These are phyloP conservation scores for Platanus orientalis DNA, from an alignment of 164 flowering plant species.

Conservation along the genomic window DNA sequence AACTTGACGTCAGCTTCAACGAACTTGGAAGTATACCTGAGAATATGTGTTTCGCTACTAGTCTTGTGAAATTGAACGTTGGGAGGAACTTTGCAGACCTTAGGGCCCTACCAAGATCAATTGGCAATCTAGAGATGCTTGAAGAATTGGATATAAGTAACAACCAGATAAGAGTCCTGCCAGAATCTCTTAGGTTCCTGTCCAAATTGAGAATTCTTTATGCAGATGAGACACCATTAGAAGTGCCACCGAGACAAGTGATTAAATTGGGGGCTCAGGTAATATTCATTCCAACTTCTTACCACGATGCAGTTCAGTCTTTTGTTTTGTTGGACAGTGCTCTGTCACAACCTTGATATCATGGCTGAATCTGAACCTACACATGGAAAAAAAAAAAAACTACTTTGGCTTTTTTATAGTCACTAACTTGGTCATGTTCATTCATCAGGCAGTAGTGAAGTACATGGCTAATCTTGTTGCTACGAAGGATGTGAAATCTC, in stretches of 20 bases:
- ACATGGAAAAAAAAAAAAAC: too few relatives aligned
- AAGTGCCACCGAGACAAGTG: too few relatives aligned
- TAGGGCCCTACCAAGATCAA: too few relatives aligned
- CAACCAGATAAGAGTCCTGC: too few relatives aligned
- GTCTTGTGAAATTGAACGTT: constrained; percentile 47
- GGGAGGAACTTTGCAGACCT: constrained; percentile 67
- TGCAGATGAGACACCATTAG: too few relatives aligned
- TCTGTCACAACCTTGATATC: background rate
- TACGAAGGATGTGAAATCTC: constrained; percentile 15
- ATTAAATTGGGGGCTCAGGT: too few relatives aligned
- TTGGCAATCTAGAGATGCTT: too few relatives aligned
- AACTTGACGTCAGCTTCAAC: constrained; percentile 68
- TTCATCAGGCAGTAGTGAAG: constrained; percentile 47
- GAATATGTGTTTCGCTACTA: constrained; percentile 52
- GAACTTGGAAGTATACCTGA: constrained; percentile 61
- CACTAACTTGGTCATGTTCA: background rate
- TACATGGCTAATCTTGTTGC: constrained; percentile 46
- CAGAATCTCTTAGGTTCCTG: too few relatives aligned
- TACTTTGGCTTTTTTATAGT: background rate
- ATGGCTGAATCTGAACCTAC: background rate
- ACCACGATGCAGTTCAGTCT: background rate
- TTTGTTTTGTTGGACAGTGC: background rate
- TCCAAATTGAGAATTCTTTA: too few relatives aligned
- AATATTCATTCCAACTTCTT: constrained; percentile 9
- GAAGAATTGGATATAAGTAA: too few relatives aligned